phyloP scores from a whole-genome alignment of 768 basidiomycete genomes.

The Fomitopsis serialis region DNA sequence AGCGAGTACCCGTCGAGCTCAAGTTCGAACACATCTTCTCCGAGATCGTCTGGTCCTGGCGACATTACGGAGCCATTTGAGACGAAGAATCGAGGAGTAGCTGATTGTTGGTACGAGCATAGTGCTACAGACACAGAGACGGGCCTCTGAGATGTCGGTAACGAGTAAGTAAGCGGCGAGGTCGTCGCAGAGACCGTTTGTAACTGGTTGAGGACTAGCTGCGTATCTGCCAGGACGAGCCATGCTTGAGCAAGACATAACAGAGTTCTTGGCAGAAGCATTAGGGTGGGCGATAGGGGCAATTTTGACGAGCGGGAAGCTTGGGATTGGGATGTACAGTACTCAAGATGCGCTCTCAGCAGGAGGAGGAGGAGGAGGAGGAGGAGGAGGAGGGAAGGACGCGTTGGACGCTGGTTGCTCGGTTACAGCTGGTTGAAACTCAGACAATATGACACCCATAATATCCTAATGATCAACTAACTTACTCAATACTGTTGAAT shows the following conservation, averaged over 20 bases:
- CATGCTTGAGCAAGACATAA: conserved; percentile 15
- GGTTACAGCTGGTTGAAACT: no score
- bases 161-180: conserved; percentile 18
- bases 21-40: conserved; percentile 45
- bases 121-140: conserved; percentile 29
- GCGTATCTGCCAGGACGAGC: conserved; percentile 10
- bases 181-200: conserved; percentile 9
- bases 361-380: no score
- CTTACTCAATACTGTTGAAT: no score
- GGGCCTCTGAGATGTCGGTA: conserved; percentile 21
- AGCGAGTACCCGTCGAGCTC: conserved; percentile 35
- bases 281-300: no score
- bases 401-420: no score
- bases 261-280: conserved; percentile 14
- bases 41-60: conserved; percentile 25
- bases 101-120: conserved; percentile 18
- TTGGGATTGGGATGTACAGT: no score
- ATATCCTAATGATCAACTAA: no score
- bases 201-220: conserved; percentile 14
- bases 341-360: no score
- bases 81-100: conserved; percentile 50
- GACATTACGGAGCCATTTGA: conserved; percentile 40
- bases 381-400: no score
- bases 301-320: no score
- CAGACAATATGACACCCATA: no score